Percentiles rank a stretch among this genome's conserved stretches.
Evolutionary conservation across 1,139 yeast species (phyloP).

Genomic region (Wickerhamiella pararugosa): DNA sequence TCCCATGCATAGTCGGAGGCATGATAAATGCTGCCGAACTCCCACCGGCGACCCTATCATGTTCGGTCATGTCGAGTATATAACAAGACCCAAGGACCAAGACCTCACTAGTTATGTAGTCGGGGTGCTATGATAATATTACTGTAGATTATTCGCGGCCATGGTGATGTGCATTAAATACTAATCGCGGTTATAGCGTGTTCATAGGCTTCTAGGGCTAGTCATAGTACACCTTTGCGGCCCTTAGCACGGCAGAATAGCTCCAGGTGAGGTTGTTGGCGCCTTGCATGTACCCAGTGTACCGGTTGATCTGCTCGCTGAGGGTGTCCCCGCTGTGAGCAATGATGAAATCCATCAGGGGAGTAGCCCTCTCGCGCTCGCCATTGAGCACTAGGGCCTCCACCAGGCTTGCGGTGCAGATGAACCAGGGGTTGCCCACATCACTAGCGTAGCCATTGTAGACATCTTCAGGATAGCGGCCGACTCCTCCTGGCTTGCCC

Average conservation of each 20-base stretch:
- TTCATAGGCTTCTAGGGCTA: too few relatives aligned
- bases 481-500: constrained; percentile 37
- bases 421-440: constrained; percentile 93
- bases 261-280: constrained; percentile 87
- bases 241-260: constrained; percentile 25
- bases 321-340: constrained; percentile 63
- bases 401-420: constrained; percentile 70
- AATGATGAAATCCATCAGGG: constrained; percentile 56
- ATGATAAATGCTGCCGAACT: too few relatives aligned
- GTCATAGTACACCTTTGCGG: not conserved
- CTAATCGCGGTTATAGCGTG: too few relatives aligned
- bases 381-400: constrained; percentile 33
- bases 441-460: constrained; percentile 65
- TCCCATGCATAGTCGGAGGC: too few relatives aligned
- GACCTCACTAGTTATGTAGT: too few relatives aligned
- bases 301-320: constrained; percentile 78
- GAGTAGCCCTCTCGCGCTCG: constrained; percentile 41
- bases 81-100: too few relatives aligned
- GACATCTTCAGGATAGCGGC: constrained; percentile 87
- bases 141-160: too few relatives aligned
- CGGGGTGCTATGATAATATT: too few relatives aligned
- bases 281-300: constrained; percentile 76
- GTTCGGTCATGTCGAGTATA: too few relatives aligned
- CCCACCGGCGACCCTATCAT: too few relatives aligned
- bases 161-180: too few relatives aligned